Base-by-base conservation (phyloP, 2,329 filamentous ascomycete species). In the Sarocladium brachiariae region DNA sequence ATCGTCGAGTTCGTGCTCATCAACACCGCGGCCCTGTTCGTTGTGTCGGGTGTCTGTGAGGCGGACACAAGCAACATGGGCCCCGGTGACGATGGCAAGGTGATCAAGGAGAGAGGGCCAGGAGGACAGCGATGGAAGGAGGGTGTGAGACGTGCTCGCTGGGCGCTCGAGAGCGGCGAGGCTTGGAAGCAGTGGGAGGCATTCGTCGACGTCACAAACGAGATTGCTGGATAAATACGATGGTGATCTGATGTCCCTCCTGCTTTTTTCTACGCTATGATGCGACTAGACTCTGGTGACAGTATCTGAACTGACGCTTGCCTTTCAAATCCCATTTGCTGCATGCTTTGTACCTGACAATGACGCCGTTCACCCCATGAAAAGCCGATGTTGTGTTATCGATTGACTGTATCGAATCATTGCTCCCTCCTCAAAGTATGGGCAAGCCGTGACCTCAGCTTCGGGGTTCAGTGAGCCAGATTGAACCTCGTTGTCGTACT, bases 101-200 rank as follows among this genome's bases (percentile, higher is more conserved):
- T 96, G 43, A 79, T 95, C 55, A 81, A 72, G 14, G 91, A 97
- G 65, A 76, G 86, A 45, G 92, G 93, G 0, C 91, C 91, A 4
- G 91, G 86, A 10, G 88, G 88, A 13, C 81, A 88, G 52, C 79
- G 92, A 61, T 99, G 93, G 93, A 99, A 95, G 72, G 92, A 96
- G 64, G 93, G 92, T 49, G 81, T 96, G 13, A 76, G 92, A 59
- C 79, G 89, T 63, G 93, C 93, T 14, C 82, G 86, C 59, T 95
- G 89, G 87, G 89, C 89, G 10, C 79, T 99, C 45, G 80, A 84
- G 68, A 96, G 89, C 65, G 90, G 92, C 43, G 83, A 84, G 64
- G 89, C 92, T n/a, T 83, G 88, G 75, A 84, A 75, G 63, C 84
- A 90, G 69, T 92, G 93, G 83, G 75, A 83, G 52, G 75, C 76